Evolutionary conservation across 805 yeast genomes (phyloP).

Genomic region (Peterozyma toletana): DNA sequence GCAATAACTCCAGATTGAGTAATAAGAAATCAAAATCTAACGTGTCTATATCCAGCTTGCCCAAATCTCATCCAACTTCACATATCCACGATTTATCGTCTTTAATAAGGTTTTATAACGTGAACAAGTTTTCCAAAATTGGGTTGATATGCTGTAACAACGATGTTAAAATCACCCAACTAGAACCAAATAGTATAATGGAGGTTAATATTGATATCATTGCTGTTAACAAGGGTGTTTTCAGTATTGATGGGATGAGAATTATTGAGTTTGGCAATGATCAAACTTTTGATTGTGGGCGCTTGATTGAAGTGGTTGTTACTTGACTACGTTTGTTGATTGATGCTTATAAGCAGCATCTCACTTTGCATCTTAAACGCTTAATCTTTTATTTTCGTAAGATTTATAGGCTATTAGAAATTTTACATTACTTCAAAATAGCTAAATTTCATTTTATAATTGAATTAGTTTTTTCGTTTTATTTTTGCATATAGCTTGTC

Average conservation of each 20-base stretch:
- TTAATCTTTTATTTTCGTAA: too few relatives aligned
- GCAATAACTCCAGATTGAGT: not conserved
- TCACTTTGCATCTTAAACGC: too few relatives aligned
- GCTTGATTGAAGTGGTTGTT: constrained; percentile 62
- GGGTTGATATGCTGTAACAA: constrained; percentile 62
- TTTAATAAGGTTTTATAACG: constrained; percentile 27
- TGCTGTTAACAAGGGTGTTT: constrained; percentile 60
- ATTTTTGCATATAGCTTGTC: too few relatives aligned
- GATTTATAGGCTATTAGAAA: too few relatives aligned
- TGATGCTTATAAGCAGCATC: too few relatives aligned
- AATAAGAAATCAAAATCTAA: constrained; percentile 4
- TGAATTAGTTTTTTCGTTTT: too few relatives aligned
- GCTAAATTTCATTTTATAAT: too few relatives aligned
- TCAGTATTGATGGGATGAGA: constrained; percentile 56
- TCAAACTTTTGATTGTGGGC: constrained; percentile 65
- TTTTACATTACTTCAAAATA: too few relatives aligned
- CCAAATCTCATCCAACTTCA: constrained; percentile 15
- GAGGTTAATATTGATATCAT: constrained; percentile 56
- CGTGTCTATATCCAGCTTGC: constrained; percentile 15
- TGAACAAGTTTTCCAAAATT: constrained; percentile 30
- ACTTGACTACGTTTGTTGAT: too few relatives aligned
- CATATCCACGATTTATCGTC: constrained; percentile 21
- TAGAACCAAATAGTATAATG: constrained; percentile 54
- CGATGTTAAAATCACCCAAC: constrained; percentile 56
- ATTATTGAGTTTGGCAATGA: constrained; percentile 58